Conservation (phyloP, 768 basidiomycete species). For the Phylloporus sp. region DNA sequence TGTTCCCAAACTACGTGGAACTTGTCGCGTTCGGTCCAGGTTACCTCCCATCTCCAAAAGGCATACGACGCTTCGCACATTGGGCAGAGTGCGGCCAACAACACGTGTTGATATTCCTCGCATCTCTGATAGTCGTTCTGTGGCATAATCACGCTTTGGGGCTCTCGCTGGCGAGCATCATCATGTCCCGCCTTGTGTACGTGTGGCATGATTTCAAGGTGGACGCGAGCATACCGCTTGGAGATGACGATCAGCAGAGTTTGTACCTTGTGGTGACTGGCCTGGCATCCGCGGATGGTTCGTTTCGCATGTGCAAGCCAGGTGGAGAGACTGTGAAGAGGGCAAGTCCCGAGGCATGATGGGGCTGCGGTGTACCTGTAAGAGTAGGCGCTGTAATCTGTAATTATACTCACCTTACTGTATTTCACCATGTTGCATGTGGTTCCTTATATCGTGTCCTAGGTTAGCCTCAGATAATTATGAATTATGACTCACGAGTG, state of each 20-base stretch:
- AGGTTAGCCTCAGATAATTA: no score
- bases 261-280: conserved; percentile 30
- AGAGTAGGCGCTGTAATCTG: background rate
- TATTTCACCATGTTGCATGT: background rate
- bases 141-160: conserved; percentile 22
- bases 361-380: no score
- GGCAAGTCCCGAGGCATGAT: background rate
- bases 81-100: conserved; percentile 35
- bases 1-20: conserved; percentile 28
- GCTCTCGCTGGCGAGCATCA: conserved; percentile 15
- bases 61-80: conserved; percentile 36
- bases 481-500: no score
- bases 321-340: background rate
- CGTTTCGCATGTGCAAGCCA: background rate
- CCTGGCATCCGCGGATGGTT: conserved; percentile 4
- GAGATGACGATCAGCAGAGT: conserved; percentile 33
- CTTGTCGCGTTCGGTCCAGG: conserved; percentile 28
- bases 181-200: conserved; percentile 21
- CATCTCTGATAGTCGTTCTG: conserved; percentile 10
- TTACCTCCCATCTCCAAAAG: conserved; percentile 26
- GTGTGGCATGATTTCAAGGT: conserved; percentile 28
- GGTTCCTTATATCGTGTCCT: background rate
- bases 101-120: conserved; percentile 35
- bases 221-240: conserved; percentile 25
- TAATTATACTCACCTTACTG: background rate